phyloP scores from a whole-genome alignment of 1,139 yeast genomes.

The Taphrina wiesneri region DNA sequence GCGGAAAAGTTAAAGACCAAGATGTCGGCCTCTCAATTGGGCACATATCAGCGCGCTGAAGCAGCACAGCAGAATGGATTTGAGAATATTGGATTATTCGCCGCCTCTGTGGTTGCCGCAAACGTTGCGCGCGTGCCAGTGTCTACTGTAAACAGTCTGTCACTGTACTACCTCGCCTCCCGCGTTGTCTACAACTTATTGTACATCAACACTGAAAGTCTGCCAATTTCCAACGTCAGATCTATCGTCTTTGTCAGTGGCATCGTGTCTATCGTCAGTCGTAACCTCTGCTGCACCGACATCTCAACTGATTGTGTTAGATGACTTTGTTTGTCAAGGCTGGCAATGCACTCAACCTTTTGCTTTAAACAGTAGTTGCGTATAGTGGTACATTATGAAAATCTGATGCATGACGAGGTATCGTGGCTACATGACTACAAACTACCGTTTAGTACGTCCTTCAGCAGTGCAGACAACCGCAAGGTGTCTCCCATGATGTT shows the following conservation, averaged over 20 bases:
- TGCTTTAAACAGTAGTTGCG: slow-evolving; percentile 8
- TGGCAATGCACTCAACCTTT: slow-evolving; percentile 22
- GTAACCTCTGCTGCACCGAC: no score
- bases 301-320: background rate
- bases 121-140: slow-evolving; percentile 21
- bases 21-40: slow-evolving; percentile 18
- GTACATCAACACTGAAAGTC: slow-evolving; percentile 26
- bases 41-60: slow-evolving; percentile 26
- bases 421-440: background rate
- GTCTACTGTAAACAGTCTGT: slow-evolving; percentile 10
- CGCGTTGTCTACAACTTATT: slow-evolving; percentile 26
- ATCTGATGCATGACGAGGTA: background rate
- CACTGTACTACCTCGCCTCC: slow-evolving; percentile 15
- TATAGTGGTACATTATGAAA: background rate
- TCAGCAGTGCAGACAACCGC: slow-evolving; percentile 14
- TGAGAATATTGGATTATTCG: slow-evolving; percentile 23
- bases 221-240: background rate
- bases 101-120: slow-evolving; percentile 24
- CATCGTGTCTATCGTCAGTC: slow-evolving; percentile 17
- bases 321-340: slow-evolving; percentile 31
- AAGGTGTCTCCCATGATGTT: slow-evolving; percentile 28
- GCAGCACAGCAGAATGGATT: slow-evolving; percentile 31
- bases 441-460: slow-evolving; percentile 3
- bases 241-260: slow-evolving; percentile 16
- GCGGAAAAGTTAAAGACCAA: slow-evolving; percentile 12